These are phyloP conservation scores for Phoma sp. DNA, from an alignment of 2,329 filamentous ascomycete species.

Conservation along the genomic window DNA sequence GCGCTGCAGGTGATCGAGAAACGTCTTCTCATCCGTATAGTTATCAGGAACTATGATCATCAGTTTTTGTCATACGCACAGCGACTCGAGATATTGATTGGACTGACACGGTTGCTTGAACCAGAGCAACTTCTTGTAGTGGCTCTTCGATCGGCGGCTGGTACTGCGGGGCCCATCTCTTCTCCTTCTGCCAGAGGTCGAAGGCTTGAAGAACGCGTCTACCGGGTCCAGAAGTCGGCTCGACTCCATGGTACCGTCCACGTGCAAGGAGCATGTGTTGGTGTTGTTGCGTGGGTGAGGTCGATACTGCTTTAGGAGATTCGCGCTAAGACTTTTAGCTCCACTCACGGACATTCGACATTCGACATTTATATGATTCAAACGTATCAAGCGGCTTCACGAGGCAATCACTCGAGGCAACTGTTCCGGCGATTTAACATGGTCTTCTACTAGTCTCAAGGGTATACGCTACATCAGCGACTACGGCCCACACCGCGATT, in stretches of 20 bases:
- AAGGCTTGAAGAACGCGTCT: slow-evolving; percentile 16
- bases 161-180: slow-evolving; percentile 65
- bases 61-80: neutral
- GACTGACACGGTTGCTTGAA: slow-evolving; percentile 89
- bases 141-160: slow-evolving; percentile 71
- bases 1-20: slow-evolving; percentile 92
- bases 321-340: slow-evolving; percentile 1
- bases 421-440: neutral
- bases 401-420: neutral
- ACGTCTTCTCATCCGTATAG: slow-evolving; percentile 96
- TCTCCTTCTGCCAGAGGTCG: slow-evolving; percentile 47
- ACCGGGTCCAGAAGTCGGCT: slow-evolving; percentile 21
- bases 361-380: neutral
- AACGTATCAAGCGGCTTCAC: neutral
- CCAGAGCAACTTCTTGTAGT: slow-evolving; percentile 97
- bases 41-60: slow-evolving; percentile 82
- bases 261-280: neutral
- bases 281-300: neutral
- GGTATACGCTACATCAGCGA: slow-evolving; percentile 3
- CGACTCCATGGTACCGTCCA: slow-evolving; percentile 18
- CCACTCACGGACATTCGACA: neutral
- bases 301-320: neutral
- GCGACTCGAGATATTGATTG: neutral
- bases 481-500: slow-evolving; percentile 9
- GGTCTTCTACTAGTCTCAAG: slow-evolving; percentile 1